Conservation (phyloP, 2,329 filamentous ascomycete species). For the Cercospora sesami region DNA sequence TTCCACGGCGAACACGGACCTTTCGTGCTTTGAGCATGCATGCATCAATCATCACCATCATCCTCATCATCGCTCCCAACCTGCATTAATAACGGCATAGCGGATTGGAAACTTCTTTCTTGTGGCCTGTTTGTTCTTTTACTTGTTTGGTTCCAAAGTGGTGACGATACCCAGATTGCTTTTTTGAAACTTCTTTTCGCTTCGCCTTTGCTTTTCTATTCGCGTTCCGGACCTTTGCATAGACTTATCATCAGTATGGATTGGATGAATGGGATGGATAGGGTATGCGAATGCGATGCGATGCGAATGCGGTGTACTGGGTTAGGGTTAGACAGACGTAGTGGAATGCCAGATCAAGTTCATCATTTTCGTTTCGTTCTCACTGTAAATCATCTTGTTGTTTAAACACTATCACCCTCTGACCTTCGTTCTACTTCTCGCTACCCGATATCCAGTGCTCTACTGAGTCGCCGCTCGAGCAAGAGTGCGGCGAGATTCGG, state of each 20-base stretch:
- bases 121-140: neutral
- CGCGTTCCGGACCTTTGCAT: constrained; percentile 1
- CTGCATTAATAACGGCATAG: constrained; percentile 27
- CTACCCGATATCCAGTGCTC: no score
- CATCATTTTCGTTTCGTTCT: neutral
- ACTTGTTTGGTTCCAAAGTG: constrained; percentile 12
- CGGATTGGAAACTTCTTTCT: constrained; percentile 12
- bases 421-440: no score
- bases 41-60: neutral
- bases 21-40: neutral
- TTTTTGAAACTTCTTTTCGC: constrained; percentile 12
- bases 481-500: no score
- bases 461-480: no score
- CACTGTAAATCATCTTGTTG: neutral
- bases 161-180: constrained; percentile 29
- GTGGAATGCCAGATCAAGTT: neutral
- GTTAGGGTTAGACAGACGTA: neutral
- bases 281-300: neutral
- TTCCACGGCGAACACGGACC: neutral
- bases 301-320: neutral
- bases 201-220: neutral
- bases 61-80: neutral
- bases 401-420: no score
- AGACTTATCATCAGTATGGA: constrained; percentile 1
- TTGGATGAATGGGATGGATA: neutral